Conservation (phyloP, 169 alveolate species). For the Cryptosporidium sp. region DNA sequence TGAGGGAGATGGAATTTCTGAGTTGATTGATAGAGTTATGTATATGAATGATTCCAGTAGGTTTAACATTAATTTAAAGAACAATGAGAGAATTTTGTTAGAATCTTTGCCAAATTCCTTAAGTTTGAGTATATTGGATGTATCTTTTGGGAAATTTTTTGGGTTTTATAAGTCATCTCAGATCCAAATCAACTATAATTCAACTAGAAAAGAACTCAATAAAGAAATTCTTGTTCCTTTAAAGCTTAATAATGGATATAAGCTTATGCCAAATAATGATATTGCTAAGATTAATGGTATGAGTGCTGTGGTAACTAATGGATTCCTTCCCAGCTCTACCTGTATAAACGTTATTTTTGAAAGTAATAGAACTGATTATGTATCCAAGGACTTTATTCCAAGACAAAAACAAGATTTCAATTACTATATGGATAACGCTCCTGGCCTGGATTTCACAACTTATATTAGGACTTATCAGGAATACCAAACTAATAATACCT, state of each 20-base stretch:
- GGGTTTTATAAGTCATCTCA: constrained; percentile 57
- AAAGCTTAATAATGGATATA: constrained; percentile 31
- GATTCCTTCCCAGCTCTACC: constrained; percentile 45
- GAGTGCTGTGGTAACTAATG: constrained; percentile 43
- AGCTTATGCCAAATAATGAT: constrained; percentile 31
- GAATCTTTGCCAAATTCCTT: constrained; percentile 27
- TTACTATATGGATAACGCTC: constrained; percentile 9
- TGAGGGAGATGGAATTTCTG: not conserved
- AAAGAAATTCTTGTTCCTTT: constrained; percentile 23
- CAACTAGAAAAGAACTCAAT: constrained; percentile 15
- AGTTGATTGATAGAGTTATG: not conserved
- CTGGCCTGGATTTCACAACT: not conserved
- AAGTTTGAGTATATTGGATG: constrained; percentile 25
- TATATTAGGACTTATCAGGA: not conserved
- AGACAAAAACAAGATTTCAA: constrained; percentile 36
- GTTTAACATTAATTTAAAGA: constrained; percentile 5
- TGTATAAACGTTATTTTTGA: constrained; percentile 30
- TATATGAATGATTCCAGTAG: not conserved
- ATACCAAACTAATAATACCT: not conserved
- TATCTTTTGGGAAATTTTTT: constrained; percentile 39
- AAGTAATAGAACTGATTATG: constrained; percentile 5
- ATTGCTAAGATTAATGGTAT: constrained; percentile 8
- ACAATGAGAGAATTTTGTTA: constrained; percentile 21
- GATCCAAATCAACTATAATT: constrained; percentile 29
- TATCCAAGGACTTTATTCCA: constrained; percentile 36